Evolutionary conservation across 2,329 filamentous ascomycete species (phyloP).

Genomic region (Bimuria novae-zelandiae): DNA sequence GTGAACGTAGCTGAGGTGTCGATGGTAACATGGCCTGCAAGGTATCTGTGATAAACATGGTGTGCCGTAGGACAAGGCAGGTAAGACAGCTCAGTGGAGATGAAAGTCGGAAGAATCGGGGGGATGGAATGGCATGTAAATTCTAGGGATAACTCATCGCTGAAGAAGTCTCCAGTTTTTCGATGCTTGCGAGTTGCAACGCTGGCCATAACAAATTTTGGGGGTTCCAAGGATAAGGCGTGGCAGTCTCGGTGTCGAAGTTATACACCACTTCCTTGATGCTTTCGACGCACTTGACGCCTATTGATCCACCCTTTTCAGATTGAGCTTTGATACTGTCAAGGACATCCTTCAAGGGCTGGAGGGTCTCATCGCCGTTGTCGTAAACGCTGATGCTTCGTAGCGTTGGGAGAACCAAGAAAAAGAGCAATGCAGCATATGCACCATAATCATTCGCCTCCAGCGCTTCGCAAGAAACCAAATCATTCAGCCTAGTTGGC

Average conservation of each 20-base stretch:
- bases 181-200: conserved; percentile 20
- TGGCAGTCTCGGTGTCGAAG: conserved; percentile 21
- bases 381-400: conserved; percentile 24
- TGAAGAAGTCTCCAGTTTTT: conserved; percentile 16
- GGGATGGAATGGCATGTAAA: not conserved
- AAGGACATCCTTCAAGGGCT: conserved; percentile 23
- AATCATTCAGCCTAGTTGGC: conserved; percentile 18
- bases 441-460: conserved; percentile 30
- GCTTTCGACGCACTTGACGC: conserved; percentile 20
- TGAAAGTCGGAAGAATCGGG: not conserved
- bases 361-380: conserved; percentile 22
- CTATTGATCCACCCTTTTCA: conserved; percentile 8
- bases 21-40: conserved; percentile 16
- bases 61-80: conserved; percentile 25
- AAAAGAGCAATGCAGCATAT: conserved; percentile 27
- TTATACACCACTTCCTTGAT: conserved; percentile 27
- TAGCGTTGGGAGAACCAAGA: conserved; percentile 27
- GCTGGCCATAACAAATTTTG: conserved; percentile 16
- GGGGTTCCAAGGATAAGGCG: conserved; percentile 12
- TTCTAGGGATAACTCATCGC: conserved; percentile 10
- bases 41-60: conserved; percentile 9
- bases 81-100: conserved; percentile 23
- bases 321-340: conserved; percentile 18
- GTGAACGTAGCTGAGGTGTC: conserved; percentile 25
- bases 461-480: conserved; percentile 26